Base-by-base conservation (phyloP, 2,329 filamentous ascomycete species). In the Colletotrichum brevisporum region DNA sequence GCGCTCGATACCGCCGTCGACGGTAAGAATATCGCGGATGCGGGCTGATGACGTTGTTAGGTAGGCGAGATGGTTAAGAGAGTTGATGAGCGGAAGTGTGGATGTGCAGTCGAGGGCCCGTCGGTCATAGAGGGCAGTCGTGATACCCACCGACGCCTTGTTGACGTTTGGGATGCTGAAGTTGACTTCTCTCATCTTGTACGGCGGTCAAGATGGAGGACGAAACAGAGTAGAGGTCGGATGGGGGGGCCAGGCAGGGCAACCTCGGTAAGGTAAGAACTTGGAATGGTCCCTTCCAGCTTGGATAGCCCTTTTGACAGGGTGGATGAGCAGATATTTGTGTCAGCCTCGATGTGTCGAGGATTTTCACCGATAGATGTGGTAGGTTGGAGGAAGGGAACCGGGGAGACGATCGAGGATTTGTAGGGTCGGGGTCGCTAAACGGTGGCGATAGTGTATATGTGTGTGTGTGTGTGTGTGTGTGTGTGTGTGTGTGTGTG, bases 81-180 rank as follows among this genome's bases (percentile, higher is more conserved):
- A 99, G 86, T 98, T 99, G 85, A 99, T 98, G 71, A 99, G 89
- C 61, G 96, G 96, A 36, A 99, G 88, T 0, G 96, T 99, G 45
- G 96, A 99, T 63, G 96, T 99, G 85, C 96, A 99, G 82, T 99
- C 96, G 76, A 99, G 92, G 57, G 96, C 96, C 80, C 96, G 92
- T 74, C 96, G 94, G 84, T 99, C 96, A 82, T 99, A 99, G 71
- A 99, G 89, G 80, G 96, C 97, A 66, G 96, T 98, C 74, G 96
- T 99, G 84, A 99, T 99, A 83, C 95, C 95, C 78, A 97, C 95
- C 68, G 95, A 97, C 78, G 96, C 96, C 92, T 98, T 98, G 84
- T 98, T 98, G 89, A 97, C 94, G 88, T 96, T 98, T 63, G 96
- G 95, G 80, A 98, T 98, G 85, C 95, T 98, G 84, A 98, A 98